Percentiles rank a stretch among this genome's conserved stretches.
phyloP scores from a whole-genome alignment of 352 stramenopile genomes.

The Blastocystis hominis region DNA sequence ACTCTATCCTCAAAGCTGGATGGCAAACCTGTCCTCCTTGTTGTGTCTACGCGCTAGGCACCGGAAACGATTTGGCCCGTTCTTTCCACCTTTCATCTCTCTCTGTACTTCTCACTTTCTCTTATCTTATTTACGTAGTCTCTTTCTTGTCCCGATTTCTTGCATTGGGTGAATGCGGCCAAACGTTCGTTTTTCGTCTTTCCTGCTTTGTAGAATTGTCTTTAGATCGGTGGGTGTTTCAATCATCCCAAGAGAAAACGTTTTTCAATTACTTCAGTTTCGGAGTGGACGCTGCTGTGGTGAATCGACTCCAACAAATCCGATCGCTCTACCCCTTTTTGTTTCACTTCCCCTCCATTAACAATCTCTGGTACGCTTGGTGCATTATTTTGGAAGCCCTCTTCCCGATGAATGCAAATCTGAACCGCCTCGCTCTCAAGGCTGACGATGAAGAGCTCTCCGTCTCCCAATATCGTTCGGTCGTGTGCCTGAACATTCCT shows the following conservation, averaged over 20 bases:
- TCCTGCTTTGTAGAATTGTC: background rate
- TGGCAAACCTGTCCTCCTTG: background rate
- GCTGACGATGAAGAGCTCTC: background rate
- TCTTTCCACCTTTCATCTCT: background rate
- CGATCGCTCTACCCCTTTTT: background rate
- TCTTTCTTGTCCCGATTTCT: background rate
- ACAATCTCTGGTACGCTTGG: background rate
- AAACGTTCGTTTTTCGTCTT: background rate
- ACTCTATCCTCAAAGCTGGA: background rate
- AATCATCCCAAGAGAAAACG: background rate
- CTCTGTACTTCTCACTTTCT: background rate
- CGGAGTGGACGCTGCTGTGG: background rate
- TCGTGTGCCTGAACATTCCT: background rate
- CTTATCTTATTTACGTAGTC: background rate
- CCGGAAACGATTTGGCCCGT: background rate
- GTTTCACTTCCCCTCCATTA: background rate
- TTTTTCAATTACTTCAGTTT: background rate
- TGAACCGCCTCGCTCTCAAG: background rate
- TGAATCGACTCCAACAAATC: background rate
- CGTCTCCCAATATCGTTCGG: background rate
- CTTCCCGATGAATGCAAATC: background rate
- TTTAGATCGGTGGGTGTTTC: background rate
- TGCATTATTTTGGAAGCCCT: background rate
- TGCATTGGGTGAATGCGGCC: background rate
- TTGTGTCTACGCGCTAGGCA: background rate